Base-by-base conservation (phyloP, 2,329 filamentous ascomycete species). In the Fusarium odoratissimum region DNA sequence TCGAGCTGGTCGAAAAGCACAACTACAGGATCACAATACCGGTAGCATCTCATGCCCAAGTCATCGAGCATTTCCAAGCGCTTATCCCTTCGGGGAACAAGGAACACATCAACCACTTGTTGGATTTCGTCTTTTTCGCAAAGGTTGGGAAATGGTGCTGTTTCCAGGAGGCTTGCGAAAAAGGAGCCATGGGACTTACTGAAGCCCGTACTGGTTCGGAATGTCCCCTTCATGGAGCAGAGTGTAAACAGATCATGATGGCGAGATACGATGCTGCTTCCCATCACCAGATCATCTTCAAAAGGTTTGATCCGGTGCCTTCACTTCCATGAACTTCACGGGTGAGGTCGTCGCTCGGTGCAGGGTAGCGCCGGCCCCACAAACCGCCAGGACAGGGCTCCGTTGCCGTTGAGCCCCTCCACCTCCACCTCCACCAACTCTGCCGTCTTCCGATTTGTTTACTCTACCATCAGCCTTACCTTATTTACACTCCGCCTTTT, bases 401-500 rank as follows among this genome's bases (percentile, higher is more conserved):
- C 14, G 49, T 30, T 41, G 54, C 25, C 60, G 46, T 45, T 65
- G 46, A 59, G 30, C 54, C 59, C 40, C 51, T 71, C 56, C 68
- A 67, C 68, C 63, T 37, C 45, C 35, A 65, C 37, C 61, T 67
- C 66, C 66, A 55, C 52, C 44, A 42, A 31, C 51, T 54, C 45
- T 58, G 46, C 45, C 59, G 61, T 60, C 35, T 58, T 56, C 45
- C 63, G 61, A 70, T 71, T 73, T 73, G 70, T 73, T 73, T 73
- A 73, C 70, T 71, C 64, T 63, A n/a, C 25, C 52, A 61, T 42
- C 61, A 73, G 65, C 70, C 67, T 71, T 73, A 64, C 70, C 69
- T 71, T 71, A 71, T 60, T 73, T 73, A 55, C 66, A 73, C 70
- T 65, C 70, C 70, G 70, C 70, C 70, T 73, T 73, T 73, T 73